Base-by-base conservation (phyloP, 2,329 filamentous ascomycete genomes). In the Didymella pomorum region DNA sequence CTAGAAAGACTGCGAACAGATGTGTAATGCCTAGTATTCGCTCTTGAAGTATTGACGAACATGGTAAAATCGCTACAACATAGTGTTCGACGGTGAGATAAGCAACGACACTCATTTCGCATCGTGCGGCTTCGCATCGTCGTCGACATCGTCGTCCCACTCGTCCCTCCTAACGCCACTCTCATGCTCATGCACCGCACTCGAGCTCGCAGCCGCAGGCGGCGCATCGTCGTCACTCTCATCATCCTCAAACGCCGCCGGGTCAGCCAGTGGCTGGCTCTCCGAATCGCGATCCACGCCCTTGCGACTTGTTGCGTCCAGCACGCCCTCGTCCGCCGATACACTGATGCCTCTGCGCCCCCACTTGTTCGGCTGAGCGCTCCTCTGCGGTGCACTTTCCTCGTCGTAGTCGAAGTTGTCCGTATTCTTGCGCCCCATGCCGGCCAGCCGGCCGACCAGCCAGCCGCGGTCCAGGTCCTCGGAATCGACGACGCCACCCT, bases 381-480 rank as follows among this genome's bases (percentile, higher is more conserved):
- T 50, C 23, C 63, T 60, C 10, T 60, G 59, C 80, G 23, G 86
- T 1, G 79, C 79, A 42, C 82, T 84, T 57, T 89, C 87, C 18
- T 86, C 81, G 50, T 80, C 83, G 2, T 83, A 82, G n/a, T 80
- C 78, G n/a, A 79, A 78, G 56, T 52, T 52, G 49, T 81, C 79
- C 2, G 80, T 73, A 52, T 75, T 78, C 64, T 78, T 78, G 76
- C 79, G 84, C n/a, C 50, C 56, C 75, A 79, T 84, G 53, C 90
- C 91, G 60, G 96, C 88, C 64, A 97, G 87, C 49, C 88, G 86
- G 64, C 86, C 86, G 10, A 97, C 86, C 26, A 98, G 82, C 88
- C 93, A 97, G 63, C 93, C 91, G 55, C 91, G 88, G 63, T 88
- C 85, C 73, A 96, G 82, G 74, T 98, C 94, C 65, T 97, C 93